phyloP scores from a whole-genome alignment of 108 stramenopile species.

The Nannochloropsis oceanica region DNA sequence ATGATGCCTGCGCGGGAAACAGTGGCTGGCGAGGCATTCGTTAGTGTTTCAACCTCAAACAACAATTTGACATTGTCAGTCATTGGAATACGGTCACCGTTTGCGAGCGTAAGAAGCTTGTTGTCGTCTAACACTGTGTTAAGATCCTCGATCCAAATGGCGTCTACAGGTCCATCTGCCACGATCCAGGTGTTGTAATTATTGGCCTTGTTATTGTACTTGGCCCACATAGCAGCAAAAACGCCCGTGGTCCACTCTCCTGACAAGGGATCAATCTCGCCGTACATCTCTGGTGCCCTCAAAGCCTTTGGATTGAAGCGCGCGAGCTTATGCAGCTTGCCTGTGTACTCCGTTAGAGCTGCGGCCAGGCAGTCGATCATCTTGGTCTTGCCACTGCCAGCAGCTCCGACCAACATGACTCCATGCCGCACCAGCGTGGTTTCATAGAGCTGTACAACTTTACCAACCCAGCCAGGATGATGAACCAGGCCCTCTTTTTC shows the following conservation, averaged over 20 bases:
- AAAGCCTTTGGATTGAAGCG: slow-evolving; percentile 82
- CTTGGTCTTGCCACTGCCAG: slow-evolving; percentile 72
- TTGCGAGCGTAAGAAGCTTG: slow-evolving; percentile 66
- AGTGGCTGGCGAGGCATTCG: slow-evolving; percentile 81
- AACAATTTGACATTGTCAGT: slow-evolving; percentile 57
- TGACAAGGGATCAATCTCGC: slow-evolving; percentile 64
- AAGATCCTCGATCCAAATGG: slow-evolving; percentile 86
- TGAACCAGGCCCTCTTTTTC: slow-evolving; percentile 46
- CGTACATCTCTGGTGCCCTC: slow-evolving; percentile 75
- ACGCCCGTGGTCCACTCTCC: slow-evolving; percentile 84
- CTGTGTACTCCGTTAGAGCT: slow-evolving; percentile 53
- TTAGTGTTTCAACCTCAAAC: slow-evolving; percentile 62
- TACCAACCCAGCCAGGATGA: slow-evolving; percentile 50
- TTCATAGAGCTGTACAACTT: slow-evolving; percentile 76
- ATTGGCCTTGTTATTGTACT: slow-evolving; percentile 65
- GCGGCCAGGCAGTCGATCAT: slow-evolving; percentile 58
- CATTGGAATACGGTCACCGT: slow-evolving; percentile 85
- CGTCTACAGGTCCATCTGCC: slow-evolving; percentile 81
- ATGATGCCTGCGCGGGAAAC: slow-evolving; percentile 82
- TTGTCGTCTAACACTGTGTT: slow-evolving; percentile 83
- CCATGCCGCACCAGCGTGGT: slow-evolving; percentile 57
- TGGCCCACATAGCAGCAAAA: slow-evolving; percentile 78
- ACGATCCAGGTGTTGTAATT: slow-evolving; percentile 80
- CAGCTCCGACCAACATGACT: slow-evolving; percentile 75
- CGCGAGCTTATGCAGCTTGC: slow-evolving; percentile 53